Evolutionary conservation across 371 early-diverging fungal genomes (phyloP).

Genomic region (Rhizomucor pusillus): DNA sequence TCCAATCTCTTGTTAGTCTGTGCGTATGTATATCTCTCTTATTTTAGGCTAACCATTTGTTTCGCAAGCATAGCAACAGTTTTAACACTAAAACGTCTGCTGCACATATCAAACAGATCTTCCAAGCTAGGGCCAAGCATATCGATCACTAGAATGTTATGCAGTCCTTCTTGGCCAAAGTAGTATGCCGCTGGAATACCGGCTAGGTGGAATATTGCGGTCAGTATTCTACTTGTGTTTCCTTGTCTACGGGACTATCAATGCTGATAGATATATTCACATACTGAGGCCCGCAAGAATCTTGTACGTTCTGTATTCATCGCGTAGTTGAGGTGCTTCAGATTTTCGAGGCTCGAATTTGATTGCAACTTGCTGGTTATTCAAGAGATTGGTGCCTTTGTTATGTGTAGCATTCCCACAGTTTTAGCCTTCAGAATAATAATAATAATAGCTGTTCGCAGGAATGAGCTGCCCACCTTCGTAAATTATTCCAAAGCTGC

Average conservation of each 20-base stretch:
- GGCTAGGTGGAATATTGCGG: slow-evolving; percentile 24
- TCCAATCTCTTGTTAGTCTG: slow-evolving; percentile 1
- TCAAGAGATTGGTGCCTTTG: slow-evolving; percentile 57
- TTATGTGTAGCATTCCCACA: not conserved
- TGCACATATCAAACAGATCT: slow-evolving; percentile 93
- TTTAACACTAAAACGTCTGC: slow-evolving; percentile 85
- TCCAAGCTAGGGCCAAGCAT: slow-evolving; percentile 93
- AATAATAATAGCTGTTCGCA: not conserved
- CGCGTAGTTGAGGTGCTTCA: slow-evolving; percentile 87
- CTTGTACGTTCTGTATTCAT: slow-evolving; percentile 85
- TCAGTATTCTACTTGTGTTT: not conserved
- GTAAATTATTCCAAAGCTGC: slow-evolving; percentile 94
- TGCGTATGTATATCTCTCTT: not conserved
- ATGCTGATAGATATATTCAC: slow-evolving; percentile 12
- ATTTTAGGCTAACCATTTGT: slow-evolving; percentile 69
- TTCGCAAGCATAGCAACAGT: slow-evolving; percentile 95
- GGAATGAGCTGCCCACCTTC: slow-evolving; percentile 66
- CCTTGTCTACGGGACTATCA: too few species aligned
- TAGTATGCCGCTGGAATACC: slow-evolving; percentile 89
- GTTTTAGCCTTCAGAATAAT: not conserved
- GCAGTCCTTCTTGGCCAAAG: slow-evolving; percentile 93
- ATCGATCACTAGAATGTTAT: slow-evolving; percentile 95
- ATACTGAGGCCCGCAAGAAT: slow-evolving; percentile 64
- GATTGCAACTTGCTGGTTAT: slow-evolving; percentile 81
- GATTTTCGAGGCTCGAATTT: slow-evolving; percentile 87